Conservation (phyloP, 495 filamentous ascomycete species). For the Aspergillus cristatus region DNA sequence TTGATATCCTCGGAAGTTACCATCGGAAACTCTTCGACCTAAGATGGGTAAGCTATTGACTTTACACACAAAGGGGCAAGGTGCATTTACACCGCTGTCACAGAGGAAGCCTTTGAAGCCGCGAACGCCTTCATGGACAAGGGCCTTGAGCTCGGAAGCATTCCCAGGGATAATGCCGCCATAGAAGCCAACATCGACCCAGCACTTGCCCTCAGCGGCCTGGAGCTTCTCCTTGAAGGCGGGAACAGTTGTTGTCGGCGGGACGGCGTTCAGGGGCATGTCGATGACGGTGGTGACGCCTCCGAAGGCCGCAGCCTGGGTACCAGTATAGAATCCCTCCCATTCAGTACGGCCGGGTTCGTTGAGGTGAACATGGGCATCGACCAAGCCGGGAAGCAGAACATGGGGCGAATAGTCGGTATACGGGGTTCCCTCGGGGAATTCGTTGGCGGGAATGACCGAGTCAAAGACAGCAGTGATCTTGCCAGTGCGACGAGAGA, state of each 20-base stretch:
- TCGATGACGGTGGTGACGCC: slow-evolving; percentile 97
- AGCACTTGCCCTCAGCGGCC: slow-evolving; percentile 84
- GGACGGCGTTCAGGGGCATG: slow-evolving; percentile 97
- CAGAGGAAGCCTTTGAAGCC: slow-evolving; percentile 98
- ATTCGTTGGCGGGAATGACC: slow-evolving; percentile 60
- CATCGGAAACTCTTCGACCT: slow-evolving; percentile 94
- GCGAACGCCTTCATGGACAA: slow-evolving; percentile 77
- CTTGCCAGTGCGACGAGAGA: slow-evolving; percentile 74
- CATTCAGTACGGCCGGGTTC: slow-evolving; percentile 97
- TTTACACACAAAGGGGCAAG: slow-evolving; percentile 9
- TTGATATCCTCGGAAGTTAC: slow-evolving; percentile 72
- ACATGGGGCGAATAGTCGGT: slow-evolving; percentile 79
- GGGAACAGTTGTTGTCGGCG: slow-evolving; percentile 83
- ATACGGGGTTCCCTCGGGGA: slow-evolving; percentile 65
- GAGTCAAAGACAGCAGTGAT: slow-evolving; percentile 69
- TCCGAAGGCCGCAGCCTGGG: slow-evolving; percentile 86
- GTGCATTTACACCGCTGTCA: slow-evolving; percentile 74
- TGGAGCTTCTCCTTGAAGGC: slow-evolving; percentile 76
- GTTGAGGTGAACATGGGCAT: slow-evolving; percentile 96
- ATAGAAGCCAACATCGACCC: slow-evolving; percentile 98
- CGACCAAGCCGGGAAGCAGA: slow-evolving; percentile 84
- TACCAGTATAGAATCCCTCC: slow-evolving; percentile 95
- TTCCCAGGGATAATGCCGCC: slow-evolving; percentile 94
- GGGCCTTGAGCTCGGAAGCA: slow-evolving; percentile 61
- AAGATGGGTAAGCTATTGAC: background rate